These are phyloP conservation scores for Tylopilus sp. DNA, from an alignment of 768 basidiomycete species.

Conservation along the genomic window DNA sequence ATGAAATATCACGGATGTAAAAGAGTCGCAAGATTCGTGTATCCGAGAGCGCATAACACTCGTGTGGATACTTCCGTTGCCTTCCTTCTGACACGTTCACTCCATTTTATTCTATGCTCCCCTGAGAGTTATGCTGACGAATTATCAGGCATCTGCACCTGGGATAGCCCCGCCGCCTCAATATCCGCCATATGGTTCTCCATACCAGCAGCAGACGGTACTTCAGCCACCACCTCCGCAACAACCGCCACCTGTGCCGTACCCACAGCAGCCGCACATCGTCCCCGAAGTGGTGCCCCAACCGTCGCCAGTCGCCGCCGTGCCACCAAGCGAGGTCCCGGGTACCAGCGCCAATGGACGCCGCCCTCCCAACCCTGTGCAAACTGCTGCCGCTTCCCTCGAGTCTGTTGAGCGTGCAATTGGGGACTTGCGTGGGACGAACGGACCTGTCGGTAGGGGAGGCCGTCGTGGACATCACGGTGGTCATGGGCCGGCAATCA, in stretches of 20 bases:
- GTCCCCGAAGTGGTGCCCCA: conserved; percentile 28
- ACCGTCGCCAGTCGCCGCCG: conserved; percentile 14
- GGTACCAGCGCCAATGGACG: conserved; percentile 26
- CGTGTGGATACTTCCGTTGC: conserved; percentile 58
- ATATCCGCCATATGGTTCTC: conserved; percentile 28
- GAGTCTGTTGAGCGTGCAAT: conserved; percentile 65
- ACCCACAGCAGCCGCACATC: conserved; percentile 25
- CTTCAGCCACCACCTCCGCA: conserved; percentile 30
- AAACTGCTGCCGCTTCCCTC: conserved; percentile 69
- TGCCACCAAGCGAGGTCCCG: conserved; percentile 24
- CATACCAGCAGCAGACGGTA: conserved; percentile 31
- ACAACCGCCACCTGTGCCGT: conserved; percentile 27
- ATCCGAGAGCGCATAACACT: conserved; percentile 44
- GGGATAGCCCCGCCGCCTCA: conserved; percentile 31
- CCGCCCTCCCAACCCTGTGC: conserved; percentile 49
- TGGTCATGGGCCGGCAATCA: conserved; percentile 24
- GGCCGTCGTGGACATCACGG: conserved; percentile 34
- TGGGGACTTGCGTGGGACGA: conserved; percentile 44
- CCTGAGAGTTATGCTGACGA: conserved; percentile 8
- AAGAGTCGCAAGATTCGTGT: conserved; percentile 32
- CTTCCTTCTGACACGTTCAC: conserved; percentile 49
- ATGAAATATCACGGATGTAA: conserved; percentile 49
- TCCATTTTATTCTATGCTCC: neutral
- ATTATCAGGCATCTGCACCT: conserved; percentile 47
- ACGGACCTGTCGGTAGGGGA: conserved; percentile 37